phyloP scores from a whole-genome alignment of 768 basidiomycete genomes.

The Grammothele lineata region DNA sequence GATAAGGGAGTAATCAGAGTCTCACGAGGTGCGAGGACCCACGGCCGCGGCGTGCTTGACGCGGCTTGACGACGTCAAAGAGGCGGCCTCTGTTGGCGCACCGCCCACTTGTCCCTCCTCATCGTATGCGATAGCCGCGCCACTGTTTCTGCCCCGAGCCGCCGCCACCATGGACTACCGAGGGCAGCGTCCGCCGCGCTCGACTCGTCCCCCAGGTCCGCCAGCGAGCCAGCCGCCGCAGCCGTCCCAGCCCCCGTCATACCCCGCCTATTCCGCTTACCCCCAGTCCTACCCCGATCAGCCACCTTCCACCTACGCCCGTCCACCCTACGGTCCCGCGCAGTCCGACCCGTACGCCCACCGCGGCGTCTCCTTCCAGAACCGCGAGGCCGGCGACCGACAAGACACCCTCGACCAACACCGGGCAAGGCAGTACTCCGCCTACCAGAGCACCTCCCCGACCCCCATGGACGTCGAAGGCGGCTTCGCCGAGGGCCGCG shows the following conservation, averaged over 20 bases:
- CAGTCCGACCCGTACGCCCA: slow-evolving; percentile 2
- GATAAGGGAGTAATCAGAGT: too few relatives aligned
- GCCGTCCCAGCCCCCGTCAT: slow-evolving; percentile 21
- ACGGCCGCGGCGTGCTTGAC: too few relatives aligned
- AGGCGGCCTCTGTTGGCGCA: too few relatives aligned
- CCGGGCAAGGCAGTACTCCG: slow-evolving; percentile 41
- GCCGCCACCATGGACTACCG: slow-evolving; percentile 27
- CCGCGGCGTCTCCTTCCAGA: slow-evolving; percentile 64
- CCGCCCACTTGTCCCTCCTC: too few relatives aligned
- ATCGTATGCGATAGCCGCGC: background rate
- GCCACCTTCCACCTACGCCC: slow-evolving; percentile 9
- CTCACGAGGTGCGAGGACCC: too few relatives aligned
- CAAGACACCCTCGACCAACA: slow-evolving; percentile 51
- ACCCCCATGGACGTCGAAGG: slow-evolving; percentile 36
- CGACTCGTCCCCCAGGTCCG: slow-evolving; percentile 31
- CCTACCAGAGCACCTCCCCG: slow-evolving; percentile 38
- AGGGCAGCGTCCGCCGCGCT: slow-evolving; percentile 34
- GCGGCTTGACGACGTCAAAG: background rate
- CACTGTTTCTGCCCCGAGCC: background rate
- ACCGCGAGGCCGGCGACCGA: slow-evolving; percentile 66
- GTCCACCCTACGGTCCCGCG: slow-evolving; percentile 7
- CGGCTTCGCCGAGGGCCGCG: slow-evolving; percentile 42
- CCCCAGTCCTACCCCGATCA: slow-evolving; percentile 18
- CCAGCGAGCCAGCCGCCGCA: slow-evolving; percentile 23
- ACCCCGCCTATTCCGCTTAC: slow-evolving; percentile 16